These are phyloP conservation scores for Candida insectorum DNA, from an alignment of 805 yeast genomes.

Conservation along the genomic window DNA sequence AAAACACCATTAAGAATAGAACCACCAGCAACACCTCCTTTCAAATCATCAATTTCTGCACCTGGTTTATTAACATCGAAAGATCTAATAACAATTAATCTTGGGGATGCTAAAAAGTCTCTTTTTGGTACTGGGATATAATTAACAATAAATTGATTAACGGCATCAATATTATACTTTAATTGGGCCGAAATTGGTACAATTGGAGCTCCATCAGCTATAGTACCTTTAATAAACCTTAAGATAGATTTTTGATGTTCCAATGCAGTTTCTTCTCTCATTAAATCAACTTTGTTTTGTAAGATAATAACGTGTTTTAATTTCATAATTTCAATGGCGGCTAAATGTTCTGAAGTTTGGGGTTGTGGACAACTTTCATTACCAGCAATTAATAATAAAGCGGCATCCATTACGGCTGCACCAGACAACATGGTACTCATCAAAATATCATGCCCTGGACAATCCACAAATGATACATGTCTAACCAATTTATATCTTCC, in stretches of 20 bases:
- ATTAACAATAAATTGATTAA: slow-evolving; percentile 92
- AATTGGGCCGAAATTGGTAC: slow-evolving; percentile 98
- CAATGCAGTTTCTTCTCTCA: slow-evolving; percentile 94
- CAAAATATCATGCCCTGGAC: slow-evolving; percentile 99
- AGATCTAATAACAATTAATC: slow-evolving; percentile 94
- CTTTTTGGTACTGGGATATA: slow-evolving; percentile 95
- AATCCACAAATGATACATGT: slow-evolving; percentile 98
- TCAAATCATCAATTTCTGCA: slow-evolving; percentile 91
- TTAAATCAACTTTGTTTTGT: slow-evolving; percentile 97
- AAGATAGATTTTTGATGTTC: slow-evolving; percentile 93
- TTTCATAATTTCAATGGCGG: slow-evolving; percentile 99
- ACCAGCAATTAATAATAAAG: slow-evolving; percentile 92
- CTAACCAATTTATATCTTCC: slow-evolving; percentile 89
- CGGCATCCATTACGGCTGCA: slow-evolving; percentile 99
- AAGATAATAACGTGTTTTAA: slow-evolving; percentile 92
- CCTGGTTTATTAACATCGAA: slow-evolving; percentile 99
- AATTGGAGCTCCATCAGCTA: slow-evolving; percentile 98
- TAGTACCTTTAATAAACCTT: slow-evolving; percentile 93
- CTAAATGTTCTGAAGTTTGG: slow-evolving; percentile 98
- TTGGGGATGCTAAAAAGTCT: slow-evolving; percentile 91
- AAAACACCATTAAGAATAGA: slow-evolving; percentile 96
- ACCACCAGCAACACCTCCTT: slow-evolving; percentile 99
- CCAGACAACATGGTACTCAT: slow-evolving; percentile 99
- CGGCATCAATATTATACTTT: slow-evolving; percentile 98
- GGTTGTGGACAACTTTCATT: slow-evolving; percentile 99